Percentiles rank a stretch among this genome's conserved stretches.
Conservation (phyloP, 2,329 filamentous ascomycete species). For the Penicillium sp. region DNA sequence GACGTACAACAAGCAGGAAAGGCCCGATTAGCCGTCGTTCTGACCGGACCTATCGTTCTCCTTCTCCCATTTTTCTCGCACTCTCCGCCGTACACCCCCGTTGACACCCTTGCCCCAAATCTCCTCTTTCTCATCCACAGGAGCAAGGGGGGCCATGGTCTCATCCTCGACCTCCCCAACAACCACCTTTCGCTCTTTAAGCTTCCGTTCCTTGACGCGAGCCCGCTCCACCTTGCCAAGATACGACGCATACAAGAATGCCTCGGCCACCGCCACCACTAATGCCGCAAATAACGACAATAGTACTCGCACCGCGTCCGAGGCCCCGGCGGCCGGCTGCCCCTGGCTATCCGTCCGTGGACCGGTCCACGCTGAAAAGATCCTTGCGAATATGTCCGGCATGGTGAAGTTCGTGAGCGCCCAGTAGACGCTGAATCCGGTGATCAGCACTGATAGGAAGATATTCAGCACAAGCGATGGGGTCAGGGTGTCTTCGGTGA, state of each 20-base stretch:
- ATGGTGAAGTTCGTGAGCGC: constrained; percentile 40
- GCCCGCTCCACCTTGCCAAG: constrained; percentile 41
- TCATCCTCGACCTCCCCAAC: constrained; percentile 11
- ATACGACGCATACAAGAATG: constrained; percentile 48
- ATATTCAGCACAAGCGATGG: constrained; percentile 78
- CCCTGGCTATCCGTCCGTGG: constrained; percentile 1
- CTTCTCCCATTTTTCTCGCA: constrained; percentile 27
- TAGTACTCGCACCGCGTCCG: constrained; percentile 38
- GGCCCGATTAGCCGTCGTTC: too few species aligned
- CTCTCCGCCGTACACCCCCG: constrained; percentile 21
- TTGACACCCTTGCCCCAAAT: constrained; percentile 27
- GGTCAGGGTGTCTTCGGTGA: constrained; percentile 38
- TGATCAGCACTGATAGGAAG: constrained; percentile 75
- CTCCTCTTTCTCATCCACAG: constrained; percentile 17
- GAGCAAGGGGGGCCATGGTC: neutral
- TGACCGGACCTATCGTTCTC: too few species aligned
- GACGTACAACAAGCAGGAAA: too few species aligned
- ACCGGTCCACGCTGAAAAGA: constrained; percentile 20
- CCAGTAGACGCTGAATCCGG: constrained; percentile 49
- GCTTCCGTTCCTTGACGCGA: constrained; percentile 10
- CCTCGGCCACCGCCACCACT: constrained; percentile 48
- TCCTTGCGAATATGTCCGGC: constrained; percentile 28
- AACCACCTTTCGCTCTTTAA: constrained; percentile 16
- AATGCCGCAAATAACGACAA: constrained; percentile 42
- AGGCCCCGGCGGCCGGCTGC: constrained; percentile 10